These are phyloP conservation scores for Jackrogersella minutella DNA, from an alignment of 495 filamentous ascomycete genomes.

Conservation along the genomic window DNA sequence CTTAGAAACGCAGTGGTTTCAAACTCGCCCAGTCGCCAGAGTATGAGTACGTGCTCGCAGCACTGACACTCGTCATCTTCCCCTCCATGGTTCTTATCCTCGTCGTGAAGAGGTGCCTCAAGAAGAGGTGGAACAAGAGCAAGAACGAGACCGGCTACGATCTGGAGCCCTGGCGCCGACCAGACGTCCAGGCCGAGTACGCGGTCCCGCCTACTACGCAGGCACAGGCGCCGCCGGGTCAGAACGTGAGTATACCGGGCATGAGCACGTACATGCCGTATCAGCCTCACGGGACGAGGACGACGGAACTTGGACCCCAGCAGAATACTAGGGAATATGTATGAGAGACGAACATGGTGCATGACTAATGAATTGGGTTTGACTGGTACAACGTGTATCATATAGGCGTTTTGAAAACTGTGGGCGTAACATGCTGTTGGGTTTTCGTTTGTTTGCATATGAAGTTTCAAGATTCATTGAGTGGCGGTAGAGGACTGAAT, in stretches of 20 bases:
- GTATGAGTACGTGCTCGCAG: constrained; percentile 49
- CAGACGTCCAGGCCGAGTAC: neutral
- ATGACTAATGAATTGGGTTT: neutral
- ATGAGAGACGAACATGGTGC: neutral
- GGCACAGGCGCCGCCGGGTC: constrained; percentile 7
- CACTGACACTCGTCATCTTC: constrained; percentile 41
- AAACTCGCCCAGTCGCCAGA: constrained; percentile 47
- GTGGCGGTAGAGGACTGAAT: neutral
- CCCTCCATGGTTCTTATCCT: constrained; percentile 41
- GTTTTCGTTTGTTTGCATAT: neutral
- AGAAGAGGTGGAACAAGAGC: constrained; percentile 23
- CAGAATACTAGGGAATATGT: constrained; percentile 30
- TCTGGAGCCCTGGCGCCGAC: constrained; percentile 41
- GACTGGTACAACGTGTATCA: constrained; percentile 1
- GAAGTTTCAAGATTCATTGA: no score
- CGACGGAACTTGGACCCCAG: constrained; percentile 6
- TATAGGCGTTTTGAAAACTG: constrained; percentile 6
- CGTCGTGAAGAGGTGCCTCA: constrained; percentile 28
- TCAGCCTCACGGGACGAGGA: constrained; percentile 14
- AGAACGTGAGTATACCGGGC: constrained; percentile 22
- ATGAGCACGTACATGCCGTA: constrained; percentile 26
- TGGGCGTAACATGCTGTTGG: neutral
- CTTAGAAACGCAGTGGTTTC: constrained; percentile 44
- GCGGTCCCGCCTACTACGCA: neutral
- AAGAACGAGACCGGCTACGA: constrained; percentile 36